phyloP scores from a whole-genome alignment of 2,329 filamentous ascomycete species.

The Colletotrichum coccodes region DNA sequence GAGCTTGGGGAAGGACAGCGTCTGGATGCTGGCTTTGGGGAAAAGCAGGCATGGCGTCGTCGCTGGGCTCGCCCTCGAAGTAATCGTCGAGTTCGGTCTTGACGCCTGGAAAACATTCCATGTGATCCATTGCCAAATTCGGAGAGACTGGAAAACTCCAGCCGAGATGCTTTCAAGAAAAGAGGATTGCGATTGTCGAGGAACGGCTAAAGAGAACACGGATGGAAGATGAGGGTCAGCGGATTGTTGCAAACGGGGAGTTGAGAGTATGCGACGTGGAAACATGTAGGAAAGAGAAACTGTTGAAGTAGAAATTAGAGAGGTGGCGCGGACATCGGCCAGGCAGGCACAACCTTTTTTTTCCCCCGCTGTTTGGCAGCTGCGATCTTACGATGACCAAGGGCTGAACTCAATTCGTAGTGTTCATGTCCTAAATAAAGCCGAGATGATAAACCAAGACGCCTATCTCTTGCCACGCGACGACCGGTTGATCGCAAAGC shows the following conservation, averaged over 20 bases:
- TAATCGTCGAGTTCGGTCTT: too few relatives aligned
- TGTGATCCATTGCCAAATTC: neutral
- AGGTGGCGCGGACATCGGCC: too few relatives aligned
- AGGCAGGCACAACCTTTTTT: too few relatives aligned
- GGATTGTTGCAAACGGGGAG: rapidly evolving
- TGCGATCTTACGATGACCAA: too few relatives aligned
- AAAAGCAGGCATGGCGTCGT: neutral
- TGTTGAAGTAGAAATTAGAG: too few relatives aligned
- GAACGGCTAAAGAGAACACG: rapidly evolving
- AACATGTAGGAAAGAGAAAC: too few relatives aligned
- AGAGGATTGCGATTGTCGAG: neutral
- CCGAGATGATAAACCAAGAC: too few relatives aligned
- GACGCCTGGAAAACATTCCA: neutral
- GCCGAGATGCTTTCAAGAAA: neutral
- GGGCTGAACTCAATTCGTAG: too few relatives aligned
- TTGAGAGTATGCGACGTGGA: neutral
- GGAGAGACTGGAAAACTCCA: neutral
- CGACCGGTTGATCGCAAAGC: too few relatives aligned
- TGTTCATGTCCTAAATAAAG: too few relatives aligned
- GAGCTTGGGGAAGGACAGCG: rapidly evolving
- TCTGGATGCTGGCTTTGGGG: neutral
- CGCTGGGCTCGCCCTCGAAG: neutral
- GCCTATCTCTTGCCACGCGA: too few relatives aligned
- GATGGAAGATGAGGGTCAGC: neutral
- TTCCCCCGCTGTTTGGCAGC: too few relatives aligned